Evolutionary conservation across 1,139 yeast genomes (phyloP).

Genomic region (Pichia sp.): DNA sequence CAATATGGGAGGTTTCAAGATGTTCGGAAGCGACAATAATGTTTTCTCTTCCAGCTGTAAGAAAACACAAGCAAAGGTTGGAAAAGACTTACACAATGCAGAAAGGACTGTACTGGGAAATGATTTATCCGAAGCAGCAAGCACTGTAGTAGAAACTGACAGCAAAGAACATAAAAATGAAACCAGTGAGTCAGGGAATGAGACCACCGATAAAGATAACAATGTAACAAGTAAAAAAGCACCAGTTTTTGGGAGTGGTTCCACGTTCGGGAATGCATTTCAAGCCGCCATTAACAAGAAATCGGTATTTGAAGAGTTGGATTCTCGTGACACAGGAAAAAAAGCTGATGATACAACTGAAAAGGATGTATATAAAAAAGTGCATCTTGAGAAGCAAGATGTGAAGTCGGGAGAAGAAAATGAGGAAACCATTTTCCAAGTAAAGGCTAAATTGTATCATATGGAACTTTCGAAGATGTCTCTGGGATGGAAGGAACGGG

Average conservation of each 20-base stretch:
- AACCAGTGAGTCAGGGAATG: background rate
- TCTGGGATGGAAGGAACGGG: slow-evolving; percentile 95
- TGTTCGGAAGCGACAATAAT: slow-evolving; percentile 32
- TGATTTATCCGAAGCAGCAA: background rate
- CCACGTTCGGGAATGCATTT: slow-evolving; percentile 58
- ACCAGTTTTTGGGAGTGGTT: slow-evolving; percentile 52
- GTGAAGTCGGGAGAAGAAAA: slow-evolving; percentile 88
- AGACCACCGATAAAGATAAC: slow-evolving; percentile 8
- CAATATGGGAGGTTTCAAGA: slow-evolving; percentile 33
- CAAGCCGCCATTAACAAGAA: slow-evolving; percentile 45
- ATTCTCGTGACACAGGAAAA: slow-evolving; percentile 8
- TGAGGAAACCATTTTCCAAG: slow-evolving; percentile 64
- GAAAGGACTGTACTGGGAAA: background rate
- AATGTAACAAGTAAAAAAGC: slow-evolving; percentile 1
- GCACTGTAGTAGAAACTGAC: background rate
- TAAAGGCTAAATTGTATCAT: slow-evolving; percentile 77
- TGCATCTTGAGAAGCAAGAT: slow-evolving; percentile 49
- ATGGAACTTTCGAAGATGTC: slow-evolving; percentile 58
- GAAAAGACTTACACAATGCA: background rate
- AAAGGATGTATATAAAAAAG: slow-evolving; percentile 40
- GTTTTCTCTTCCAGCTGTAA: slow-evolving; percentile 34
- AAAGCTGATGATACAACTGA: slow-evolving; percentile 10
- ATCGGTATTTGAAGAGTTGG: slow-evolving; percentile 48
- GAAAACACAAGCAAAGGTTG: background rate
- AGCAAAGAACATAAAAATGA: background rate